These are phyloP conservation scores for Aciculoconidium aculeatum DNA, from an alignment of 805 yeast species.

Conservation along the genomic window DNA sequence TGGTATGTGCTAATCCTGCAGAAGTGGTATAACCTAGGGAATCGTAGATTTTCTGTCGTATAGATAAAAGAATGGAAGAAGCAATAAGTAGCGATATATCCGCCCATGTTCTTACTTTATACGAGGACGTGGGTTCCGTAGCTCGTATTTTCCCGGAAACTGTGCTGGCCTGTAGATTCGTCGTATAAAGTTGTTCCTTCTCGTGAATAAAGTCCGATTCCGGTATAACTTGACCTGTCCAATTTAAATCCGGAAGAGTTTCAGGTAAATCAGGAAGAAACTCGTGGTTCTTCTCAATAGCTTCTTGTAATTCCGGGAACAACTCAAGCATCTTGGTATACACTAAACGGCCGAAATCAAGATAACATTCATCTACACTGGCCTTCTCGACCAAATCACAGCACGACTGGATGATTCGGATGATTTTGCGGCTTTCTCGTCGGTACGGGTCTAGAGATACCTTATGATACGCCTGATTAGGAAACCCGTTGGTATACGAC, in stretches of 20 bases:
- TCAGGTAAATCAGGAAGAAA: conserved; percentile 43
- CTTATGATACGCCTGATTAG: conserved; percentile 61
- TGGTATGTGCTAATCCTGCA: conserved; percentile 76
- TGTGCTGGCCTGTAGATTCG: too few relatives aligned
- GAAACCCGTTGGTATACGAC: conserved; percentile 61
- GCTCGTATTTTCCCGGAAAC: too few relatives aligned
- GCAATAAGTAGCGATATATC: too few relatives aligned
- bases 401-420: conserved; percentile 52
- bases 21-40: conserved; percentile 80
- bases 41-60: conserved; percentile 48
- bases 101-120: too few relatives aligned
- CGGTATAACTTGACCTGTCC: conserved; percentile 21
- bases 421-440: conserved; percentile 75
- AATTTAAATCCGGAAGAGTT: conserved; percentile 27
- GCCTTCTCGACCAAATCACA: conserved; percentile 84
- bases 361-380: conserved; percentile 88
- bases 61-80: too few relatives aligned
- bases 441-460: conserved; percentile 90
- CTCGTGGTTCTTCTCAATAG: conserved; percentile 10
- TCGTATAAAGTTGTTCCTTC: neutral
- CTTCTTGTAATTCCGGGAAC: conserved; percentile 41
- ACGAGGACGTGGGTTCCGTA: too few relatives aligned
- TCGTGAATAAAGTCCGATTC: conserved; percentile 1
- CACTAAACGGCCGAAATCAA: conserved; percentile 73
- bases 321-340: conserved; percentile 33